Evolutionary conservation across 2,329 filamentous ascomycete species (phyloP), one percentile per base, ranked within the genome.

Genomic region (Volutella citrinella): DNA sequence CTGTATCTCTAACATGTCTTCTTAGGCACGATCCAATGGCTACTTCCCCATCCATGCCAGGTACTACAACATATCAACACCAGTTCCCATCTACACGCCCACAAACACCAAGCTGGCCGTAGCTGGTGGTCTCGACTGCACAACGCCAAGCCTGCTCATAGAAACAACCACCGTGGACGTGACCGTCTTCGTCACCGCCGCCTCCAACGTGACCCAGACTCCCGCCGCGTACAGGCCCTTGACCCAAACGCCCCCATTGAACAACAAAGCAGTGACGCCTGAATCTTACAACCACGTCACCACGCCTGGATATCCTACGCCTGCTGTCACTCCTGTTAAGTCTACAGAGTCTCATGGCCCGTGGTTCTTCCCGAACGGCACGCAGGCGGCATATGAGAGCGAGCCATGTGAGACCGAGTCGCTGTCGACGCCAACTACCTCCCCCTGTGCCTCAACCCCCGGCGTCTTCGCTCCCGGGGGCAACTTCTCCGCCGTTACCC

Each of bases 161-260:
- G 55, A 54, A 10, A 61, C 55, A 4, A 52, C 45, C 19, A 64
- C 56, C 5, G 32, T 62, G 7, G 60, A 64, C 17, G 45, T 57
- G 7, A 57, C 54, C 7, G 47, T 57, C 19, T 56, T 49, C 23
- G 43, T 61, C 12, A 62, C 60, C 10, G 51, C 54, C 19, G 48
- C 52, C 3, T 42, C 55, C 19, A 42, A 50, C 14, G 33, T 38
- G n/a, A 33, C 49, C 8, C 35, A 45, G 21, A 45, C 35, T 16
- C 17, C 30, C 18, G 36, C 42, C 10, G 15, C 32, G 21, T 36
- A 39, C 14, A 33, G 34, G 16, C 38, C 34, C 17, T 26, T 42
- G 21, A 38, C n/a, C n/a, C n/a, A n/a, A n/a, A n/a, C n/a, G n/a
- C n/a, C n/a, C n/a, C n/a, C n/a, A n/a, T n/a, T n/a, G n/a, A n/a